Conservation (phyloP, 345 rosid genomes). For the Psidium guajava region DNA sequence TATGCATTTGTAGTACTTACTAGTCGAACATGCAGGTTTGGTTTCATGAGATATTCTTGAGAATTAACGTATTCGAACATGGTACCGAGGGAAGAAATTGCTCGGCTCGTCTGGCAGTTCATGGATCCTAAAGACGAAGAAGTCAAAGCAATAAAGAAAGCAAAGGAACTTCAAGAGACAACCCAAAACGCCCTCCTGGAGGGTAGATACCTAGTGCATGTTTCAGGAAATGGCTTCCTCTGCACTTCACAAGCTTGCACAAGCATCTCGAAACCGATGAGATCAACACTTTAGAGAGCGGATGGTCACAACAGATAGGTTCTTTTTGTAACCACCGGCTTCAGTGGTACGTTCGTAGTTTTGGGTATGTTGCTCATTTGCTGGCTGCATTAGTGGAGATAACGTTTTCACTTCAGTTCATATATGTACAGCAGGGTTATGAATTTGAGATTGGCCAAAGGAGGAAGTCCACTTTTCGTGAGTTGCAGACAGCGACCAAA, state of each 20-base stretch:
- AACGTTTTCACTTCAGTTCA: conserved; percentile 42
- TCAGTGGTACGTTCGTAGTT: conserved; percentile 55
- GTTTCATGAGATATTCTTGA: too few species aligned
- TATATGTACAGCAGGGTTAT: conserved; percentile 79
- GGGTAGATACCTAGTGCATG: too few species aligned
- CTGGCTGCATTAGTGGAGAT: conserved; percentile 76
- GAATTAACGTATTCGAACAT: too few species aligned
- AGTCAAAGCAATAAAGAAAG: too few species aligned
- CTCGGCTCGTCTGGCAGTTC: too few species aligned
- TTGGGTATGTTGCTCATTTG: conserved; percentile 55
- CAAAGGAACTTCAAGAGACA: too few species aligned
- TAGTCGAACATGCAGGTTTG: too few species aligned
- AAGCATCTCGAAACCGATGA: conserved; percentile 34
- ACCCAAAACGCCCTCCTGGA: too few species aligned
- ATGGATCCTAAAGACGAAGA: too few species aligned
- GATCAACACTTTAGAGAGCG: conserved; percentile 12
- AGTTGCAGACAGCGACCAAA: conserved; percentile 67
- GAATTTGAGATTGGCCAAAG: conserved; percentile 78
- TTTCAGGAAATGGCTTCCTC: conserved; percentile 59
- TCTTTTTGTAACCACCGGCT: conserved; percentile 51
- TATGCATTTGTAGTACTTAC: too few species aligned
- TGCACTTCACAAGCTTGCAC: conserved; percentile 55
- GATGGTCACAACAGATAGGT: conserved; percentile 35
- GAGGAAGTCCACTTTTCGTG: conserved; percentile 75
- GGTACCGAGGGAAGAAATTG: too few species aligned